Percentiles rank a stretch among this genome's conserved stretches.
phyloP scores from a whole-genome alignment of 176 grass and related monocot genomes.

The Oryza nivara region DNA sequence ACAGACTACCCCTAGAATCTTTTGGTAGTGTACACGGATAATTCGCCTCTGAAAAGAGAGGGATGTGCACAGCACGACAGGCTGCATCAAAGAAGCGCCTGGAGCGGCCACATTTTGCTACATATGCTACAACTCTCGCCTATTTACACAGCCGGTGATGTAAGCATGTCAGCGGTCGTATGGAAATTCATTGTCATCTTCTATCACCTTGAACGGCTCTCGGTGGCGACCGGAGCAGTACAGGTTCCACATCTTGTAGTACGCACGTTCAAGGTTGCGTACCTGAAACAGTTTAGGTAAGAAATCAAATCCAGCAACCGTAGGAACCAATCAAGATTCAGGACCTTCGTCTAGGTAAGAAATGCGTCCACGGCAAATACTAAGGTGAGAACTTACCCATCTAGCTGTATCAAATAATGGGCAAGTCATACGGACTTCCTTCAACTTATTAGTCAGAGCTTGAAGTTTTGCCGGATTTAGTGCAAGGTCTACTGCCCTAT shows the following conservation, averaged over 20 bases:
- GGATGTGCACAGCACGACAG: constrained; percentile 34
- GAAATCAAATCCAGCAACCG: no score
- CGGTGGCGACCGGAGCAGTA: constrained; percentile 56
- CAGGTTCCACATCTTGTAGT: constrained; percentile 91
- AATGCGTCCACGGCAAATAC: background rate
- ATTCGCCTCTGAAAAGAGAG: constrained; percentile 19
- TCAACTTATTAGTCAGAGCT: constrained; percentile 64
- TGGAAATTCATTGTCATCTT: constrained; percentile 65
- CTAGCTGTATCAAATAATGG: constrained; percentile 76
- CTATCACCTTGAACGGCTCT: constrained; percentile 75
- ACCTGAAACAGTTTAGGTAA: constrained; percentile 52
- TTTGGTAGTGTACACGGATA: constrained; percentile 26
- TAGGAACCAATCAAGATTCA: background rate
- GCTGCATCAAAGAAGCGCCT: constrained; percentile 34
- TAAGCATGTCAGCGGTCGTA: constrained; percentile 47
- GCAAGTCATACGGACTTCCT: constrained; percentile 73
- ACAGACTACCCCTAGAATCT: constrained; percentile 15
- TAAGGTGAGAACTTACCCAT: constrained; percentile 63
- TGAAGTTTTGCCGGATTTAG: constrained; percentile 64
- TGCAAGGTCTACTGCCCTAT: constrained; percentile 72
- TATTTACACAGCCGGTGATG: constrained; percentile 66
- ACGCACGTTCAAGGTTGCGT: constrained; percentile 76
- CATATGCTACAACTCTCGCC: constrained; percentile 48
- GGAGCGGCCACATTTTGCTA: constrained; percentile 20
- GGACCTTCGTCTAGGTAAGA: background rate